Evolutionary conservation across 495 filamentous ascomycete species (phyloP).

Genomic region (Hypomontagnella submonticulosa): DNA sequence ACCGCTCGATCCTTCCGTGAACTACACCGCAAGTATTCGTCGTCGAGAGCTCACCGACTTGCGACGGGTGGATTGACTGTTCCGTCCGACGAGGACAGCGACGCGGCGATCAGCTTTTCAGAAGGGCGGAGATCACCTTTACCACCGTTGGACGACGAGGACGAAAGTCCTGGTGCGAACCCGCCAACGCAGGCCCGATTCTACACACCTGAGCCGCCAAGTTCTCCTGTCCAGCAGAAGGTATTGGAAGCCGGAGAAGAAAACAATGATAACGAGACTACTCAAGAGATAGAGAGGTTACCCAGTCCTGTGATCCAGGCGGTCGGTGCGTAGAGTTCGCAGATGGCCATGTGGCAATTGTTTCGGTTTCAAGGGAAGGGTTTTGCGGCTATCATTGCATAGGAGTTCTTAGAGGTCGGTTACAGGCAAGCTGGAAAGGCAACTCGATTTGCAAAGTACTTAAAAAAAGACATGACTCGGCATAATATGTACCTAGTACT

Average conservation of each 20-base stretch:
- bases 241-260: conserved; percentile 32
- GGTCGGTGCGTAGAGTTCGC: conserved; percentile 50
- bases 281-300: conserved; percentile 47
- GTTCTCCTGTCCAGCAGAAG: conserved; percentile 46
- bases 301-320: conserved; percentile 54
- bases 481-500: conserved; percentile 42
- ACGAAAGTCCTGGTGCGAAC: conserved; percentile 27
- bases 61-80: conserved; percentile 50
- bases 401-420: conserved; percentile 36
- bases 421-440: conserved; percentile 24
- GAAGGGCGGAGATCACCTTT: conserved; percentile 66
- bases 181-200: conserved; percentile 50
- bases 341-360: conserved; percentile 15
- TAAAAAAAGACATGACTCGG: conserved; percentile 26
- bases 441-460: conserved; percentile 24
- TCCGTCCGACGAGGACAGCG: conserved; percentile 66
- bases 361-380: conserved; percentile 22
- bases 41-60: conserved; percentile 52
- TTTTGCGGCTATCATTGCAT: conserved; percentile 29
- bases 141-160: conserved; percentile 61
- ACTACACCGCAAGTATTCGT: conserved; percentile 62
- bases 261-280: conserved; percentile 25
- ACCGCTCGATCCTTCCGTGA: conserved; percentile 67
- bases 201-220: conserved; percentile 57
- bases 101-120: conserved; percentile 65